Conservation (phyloP, 208 protist genomes). For the Leishmania aethiopica region DNA sequence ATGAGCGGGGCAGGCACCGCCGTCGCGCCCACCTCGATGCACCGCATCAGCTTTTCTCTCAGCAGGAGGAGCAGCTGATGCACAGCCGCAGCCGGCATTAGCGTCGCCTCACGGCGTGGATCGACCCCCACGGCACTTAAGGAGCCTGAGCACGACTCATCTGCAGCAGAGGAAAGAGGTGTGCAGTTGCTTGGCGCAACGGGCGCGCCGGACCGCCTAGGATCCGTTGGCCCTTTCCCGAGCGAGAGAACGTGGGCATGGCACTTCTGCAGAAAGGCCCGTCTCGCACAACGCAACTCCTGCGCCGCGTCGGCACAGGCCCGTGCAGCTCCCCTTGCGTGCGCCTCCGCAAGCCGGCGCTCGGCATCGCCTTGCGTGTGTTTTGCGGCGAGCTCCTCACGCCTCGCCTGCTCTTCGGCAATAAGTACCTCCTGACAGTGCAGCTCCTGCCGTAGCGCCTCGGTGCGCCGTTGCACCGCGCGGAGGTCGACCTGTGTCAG, state of each 20-base stretch:
- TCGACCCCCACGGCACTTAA: neutral
- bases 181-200: neutral
- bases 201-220: neutral
- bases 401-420: constrained; percentile 11
- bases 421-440: constrained; percentile 10
- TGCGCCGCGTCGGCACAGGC: constrained; percentile 6
- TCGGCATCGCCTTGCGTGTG: neutral
- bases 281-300: neutral
- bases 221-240: neutral
- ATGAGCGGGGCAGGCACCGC: neutral
- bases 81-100: constrained; percentile 3
- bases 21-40: neutral
- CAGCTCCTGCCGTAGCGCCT: constrained; percentile 2
- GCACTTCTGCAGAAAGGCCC: constrained; percentile 1
- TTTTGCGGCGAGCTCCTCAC: neutral
- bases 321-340: constrained; percentile 3
- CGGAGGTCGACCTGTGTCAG: constrained; percentile 21
- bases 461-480: constrained; percentile 17
- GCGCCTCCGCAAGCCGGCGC: neutral
- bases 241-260: neutral
- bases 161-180: neutral
- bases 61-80: constrained; percentile 6
- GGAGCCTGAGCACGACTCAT: neutral
- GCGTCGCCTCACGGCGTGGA: neutral
- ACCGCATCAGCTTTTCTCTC: constrained; percentile 8